These are phyloP conservation scores for Phyllostachys edulis DNA, from an alignment of 176 grass and related monocot species.

Conservation along the genomic window DNA sequence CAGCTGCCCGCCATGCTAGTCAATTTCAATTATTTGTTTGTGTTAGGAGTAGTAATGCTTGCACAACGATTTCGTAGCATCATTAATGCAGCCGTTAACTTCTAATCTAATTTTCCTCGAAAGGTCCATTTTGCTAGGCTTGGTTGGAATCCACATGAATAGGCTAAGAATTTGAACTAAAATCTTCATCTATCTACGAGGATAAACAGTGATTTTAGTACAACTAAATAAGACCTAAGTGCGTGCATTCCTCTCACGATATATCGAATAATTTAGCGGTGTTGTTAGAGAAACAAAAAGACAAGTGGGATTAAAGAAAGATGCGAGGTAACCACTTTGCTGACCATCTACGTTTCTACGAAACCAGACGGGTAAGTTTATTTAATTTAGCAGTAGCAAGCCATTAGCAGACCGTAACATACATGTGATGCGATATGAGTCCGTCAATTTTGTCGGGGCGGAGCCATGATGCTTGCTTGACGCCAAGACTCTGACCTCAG, in stretches of 20 bases:
- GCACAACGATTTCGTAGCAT: slow-evolving; percentile 11
- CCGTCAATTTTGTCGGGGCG: background rate
- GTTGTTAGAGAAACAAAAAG: slow-evolving; percentile 6
- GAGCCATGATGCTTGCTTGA: background rate
- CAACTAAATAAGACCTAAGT: too few species aligned
- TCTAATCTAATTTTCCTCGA: slow-evolving; percentile 7
- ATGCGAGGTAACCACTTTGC: slow-evolving; percentile 17
- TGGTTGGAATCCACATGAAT: too few species aligned
- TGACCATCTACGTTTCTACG: background rate
- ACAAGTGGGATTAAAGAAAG: slow-evolving; percentile 36
- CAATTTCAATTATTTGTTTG: slow-evolving; percentile 26
- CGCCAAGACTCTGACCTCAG: background rate
- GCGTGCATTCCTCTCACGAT: background rate
- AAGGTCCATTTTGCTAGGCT: background rate
- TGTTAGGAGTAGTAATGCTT: background rate
- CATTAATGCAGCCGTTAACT: slow-evolving; percentile 22
- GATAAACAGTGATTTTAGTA: too few species aligned
- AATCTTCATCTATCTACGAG: too few species aligned
- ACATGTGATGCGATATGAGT: background rate
- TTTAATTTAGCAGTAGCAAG: background rate
- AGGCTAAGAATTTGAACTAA: too few species aligned
- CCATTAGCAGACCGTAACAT: background rate
- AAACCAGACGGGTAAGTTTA: background rate
- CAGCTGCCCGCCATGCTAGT: slow-evolving; percentile 8
- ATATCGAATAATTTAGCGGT: slow-evolving; percentile 2